Conservation (phyloP, 1,139 yeast species). For the Wickerhamomyces sp. region DNA sequence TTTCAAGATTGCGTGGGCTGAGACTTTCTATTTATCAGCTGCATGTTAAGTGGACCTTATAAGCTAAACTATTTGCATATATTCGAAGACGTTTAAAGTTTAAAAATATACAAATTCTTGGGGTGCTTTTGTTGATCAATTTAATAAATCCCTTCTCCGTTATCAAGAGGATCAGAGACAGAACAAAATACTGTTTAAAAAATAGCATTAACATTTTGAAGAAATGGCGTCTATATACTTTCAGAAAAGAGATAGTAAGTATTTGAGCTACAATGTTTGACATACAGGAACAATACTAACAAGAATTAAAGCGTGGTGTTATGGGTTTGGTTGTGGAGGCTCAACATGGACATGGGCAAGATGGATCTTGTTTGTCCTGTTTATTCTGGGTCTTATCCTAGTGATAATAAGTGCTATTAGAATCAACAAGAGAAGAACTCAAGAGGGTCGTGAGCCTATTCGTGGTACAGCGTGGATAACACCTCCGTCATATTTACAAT, state of each 20-base stretch:
- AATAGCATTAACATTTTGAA: neutral
- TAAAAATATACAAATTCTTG: no score
- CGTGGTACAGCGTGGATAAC: constrained; percentile 89
- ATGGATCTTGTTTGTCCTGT: constrained; percentile 47
- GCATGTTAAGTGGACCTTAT: no score
- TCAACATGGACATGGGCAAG: constrained; percentile 28
- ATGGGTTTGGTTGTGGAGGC: constrained; percentile 13
- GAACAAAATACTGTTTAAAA: no score
- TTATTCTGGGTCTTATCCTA: constrained; percentile 41
- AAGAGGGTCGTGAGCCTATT: constrained; percentile 63
- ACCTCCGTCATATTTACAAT: constrained; percentile 80
- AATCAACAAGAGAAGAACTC: constrained; percentile 56
- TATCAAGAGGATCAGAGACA: no score
- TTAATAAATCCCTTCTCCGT: neutral
- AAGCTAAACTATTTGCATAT: no score
- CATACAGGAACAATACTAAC: neutral
- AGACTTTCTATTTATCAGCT: no score
- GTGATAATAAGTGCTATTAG: constrained; percentile 50
- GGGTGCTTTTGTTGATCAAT: no score
- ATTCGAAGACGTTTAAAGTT: no score
- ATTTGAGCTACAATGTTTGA: neutral
- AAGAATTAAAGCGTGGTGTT: constrained; percentile 6
- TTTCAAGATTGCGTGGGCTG: no score
- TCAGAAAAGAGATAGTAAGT: constrained; percentile 1
- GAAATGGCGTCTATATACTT: neutral